phyloP scores from a whole-genome alignment of 192 early-diverging fungal genomes.

The Diversispora epigaea region DNA sequence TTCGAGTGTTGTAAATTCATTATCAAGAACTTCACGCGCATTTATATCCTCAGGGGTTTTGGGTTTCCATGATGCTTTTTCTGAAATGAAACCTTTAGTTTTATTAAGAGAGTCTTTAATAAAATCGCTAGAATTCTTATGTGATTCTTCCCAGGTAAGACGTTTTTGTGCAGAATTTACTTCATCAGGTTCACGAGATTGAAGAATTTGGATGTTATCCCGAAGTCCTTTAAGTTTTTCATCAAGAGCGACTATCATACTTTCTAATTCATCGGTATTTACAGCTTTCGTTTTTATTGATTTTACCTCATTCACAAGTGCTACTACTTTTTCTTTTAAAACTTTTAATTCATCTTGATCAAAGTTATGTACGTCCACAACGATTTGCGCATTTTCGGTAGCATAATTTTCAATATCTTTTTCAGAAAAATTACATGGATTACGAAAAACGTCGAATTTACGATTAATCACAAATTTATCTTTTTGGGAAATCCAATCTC shows the following conservation, averaged over 20 bases:
- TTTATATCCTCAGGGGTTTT: conserved; percentile 24
- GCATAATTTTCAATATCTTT: conserved; percentile 31
- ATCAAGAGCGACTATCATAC: conserved; percentile 11
- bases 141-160: conserved; percentile 13
- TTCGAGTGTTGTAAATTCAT: conserved; percentile 9
- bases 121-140: conserved; percentile 7
- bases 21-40: not conserved
- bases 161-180: conserved; percentile 23
- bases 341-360: conserved; percentile 31
- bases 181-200: conserved; percentile 12
- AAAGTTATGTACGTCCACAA: conserved; percentile 32
- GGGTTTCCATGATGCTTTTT: conserved; percentile 16
- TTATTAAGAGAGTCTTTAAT: not conserved
- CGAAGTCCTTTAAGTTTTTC: conserved; percentile 2
- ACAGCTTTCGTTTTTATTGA: conserved; percentile 27
- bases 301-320: conserved; percentile 17
- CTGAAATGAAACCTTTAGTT: conserved; percentile 8
- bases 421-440: conserved; percentile 22
- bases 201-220: not conserved
- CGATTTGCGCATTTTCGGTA: conserved; percentile 18
- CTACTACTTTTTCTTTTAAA: conserved; percentile 29
- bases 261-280: conserved; percentile 31
- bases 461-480: conserved; percentile 30
- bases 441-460: conserved; percentile 24
- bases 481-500: conserved; percentile 23